Evolutionary conservation across 2,329 filamentous ascomycete species (phyloP), one percentile per base, ranked within the genome.

Genomic region (Aspergillus aculeatus): DNA sequence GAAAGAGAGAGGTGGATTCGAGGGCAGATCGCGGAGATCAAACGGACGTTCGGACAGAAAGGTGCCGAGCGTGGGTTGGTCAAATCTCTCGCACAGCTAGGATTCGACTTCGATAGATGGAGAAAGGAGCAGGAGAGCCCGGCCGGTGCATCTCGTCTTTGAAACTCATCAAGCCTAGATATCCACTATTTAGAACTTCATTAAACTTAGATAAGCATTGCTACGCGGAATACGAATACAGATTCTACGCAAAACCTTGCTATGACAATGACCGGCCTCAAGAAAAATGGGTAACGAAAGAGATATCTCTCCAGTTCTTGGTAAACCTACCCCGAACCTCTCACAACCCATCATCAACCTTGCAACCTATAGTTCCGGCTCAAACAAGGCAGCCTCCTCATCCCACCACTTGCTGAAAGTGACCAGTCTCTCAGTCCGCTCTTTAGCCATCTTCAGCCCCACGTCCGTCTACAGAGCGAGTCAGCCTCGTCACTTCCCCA

Each of bases 1-100:
- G 83, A 86, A 50, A 84, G 86, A 74, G 79, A 89, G 66, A 84
- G 86, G 55, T 96, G 91, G 91, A 83, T 89, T 69, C 82, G 93
- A 19, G 81, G 83, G 59, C 81, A 86, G 3, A 90, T 89, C 66
- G 81, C 84, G 0, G 81, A 86, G 12, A 90, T 93, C 38, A 90
- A 91, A 74, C 83, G 87, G 66, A 84, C 83, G 31, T 97, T 95
- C 72, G 83, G 88, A 59, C 80, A 83, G 62, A 78, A 79, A 41
- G 92, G 91, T 0, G 83, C 86, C 38, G 72, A 74, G 51, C 79
- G 84, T 59, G 65, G 73, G 50, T 79, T 75, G 6, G 87, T 92
- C 10, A 88, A 76, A 70, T 86, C 81, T 3, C 72, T 96, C 23
- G 83, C 85, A 63, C 89, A 96, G 65, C 79, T 96, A 31, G 93